Evolutionary conservation across 805 yeast genomes (phyloP).

Genomic region (Pichia exigua): DNA sequence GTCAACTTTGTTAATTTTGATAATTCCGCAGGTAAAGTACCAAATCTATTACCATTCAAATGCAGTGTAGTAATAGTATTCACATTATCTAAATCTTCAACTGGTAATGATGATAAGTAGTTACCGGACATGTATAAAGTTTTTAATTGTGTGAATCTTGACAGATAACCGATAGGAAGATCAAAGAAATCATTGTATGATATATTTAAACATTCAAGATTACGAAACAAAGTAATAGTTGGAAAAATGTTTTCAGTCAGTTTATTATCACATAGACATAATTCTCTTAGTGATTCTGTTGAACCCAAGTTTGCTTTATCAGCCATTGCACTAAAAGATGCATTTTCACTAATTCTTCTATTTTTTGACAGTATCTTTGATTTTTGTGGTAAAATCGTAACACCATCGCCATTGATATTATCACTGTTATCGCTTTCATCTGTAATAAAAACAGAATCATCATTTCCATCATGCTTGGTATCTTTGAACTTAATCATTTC

Average conservation of each 20-base stretch:
- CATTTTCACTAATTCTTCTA: constrained; percentile 13
- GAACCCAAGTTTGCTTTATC: constrained; percentile 2
- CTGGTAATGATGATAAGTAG: constrained; percentile 65
- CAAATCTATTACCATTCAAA: constrained; percentile 77
- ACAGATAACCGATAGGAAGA: constrained; percentile 65
- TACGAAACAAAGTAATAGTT: constrained; percentile 48
- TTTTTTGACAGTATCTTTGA: neutral
- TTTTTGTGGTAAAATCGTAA: neutral
- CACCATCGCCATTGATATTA: neutral
- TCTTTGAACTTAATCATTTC: neutral
- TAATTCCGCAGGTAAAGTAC: constrained; percentile 82
- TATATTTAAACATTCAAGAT: constrained; percentile 59
- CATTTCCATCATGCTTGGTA: neutral
- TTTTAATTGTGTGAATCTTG: constrained; percentile 46
- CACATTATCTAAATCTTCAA: constrained; percentile 71
- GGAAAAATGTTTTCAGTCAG: constrained; percentile 72
- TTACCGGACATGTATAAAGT: constrained; percentile 81
- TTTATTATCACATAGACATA: constrained; percentile 77
- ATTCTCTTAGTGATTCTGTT: constrained; percentile 34
- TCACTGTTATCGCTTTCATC: neutral
- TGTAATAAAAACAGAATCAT: neutral
- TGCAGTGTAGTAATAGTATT: constrained; percentile 51
- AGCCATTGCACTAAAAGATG: neutral
- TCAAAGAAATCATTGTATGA: constrained; percentile 82
- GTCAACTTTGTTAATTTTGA: constrained; percentile 56